Percentiles rank a stretch among this genome's conserved stretches.
phyloP scores from a whole-genome alignment of 257 asterid species.

The Ajuga chamaepitys region DNA sequence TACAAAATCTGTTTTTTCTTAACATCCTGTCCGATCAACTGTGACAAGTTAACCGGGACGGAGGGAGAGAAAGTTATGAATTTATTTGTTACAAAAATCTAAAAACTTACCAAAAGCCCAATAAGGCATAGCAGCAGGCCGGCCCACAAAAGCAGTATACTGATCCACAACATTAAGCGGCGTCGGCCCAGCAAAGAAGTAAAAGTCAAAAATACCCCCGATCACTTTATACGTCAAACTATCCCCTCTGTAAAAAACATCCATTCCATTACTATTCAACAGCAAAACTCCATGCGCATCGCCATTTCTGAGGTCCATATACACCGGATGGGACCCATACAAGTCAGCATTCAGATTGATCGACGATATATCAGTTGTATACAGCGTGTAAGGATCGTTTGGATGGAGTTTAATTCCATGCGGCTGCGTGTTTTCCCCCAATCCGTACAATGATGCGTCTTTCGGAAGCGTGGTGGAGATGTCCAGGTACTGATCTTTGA shows the following conservation, averaged over 20 bases:
- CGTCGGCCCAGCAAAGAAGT: constrained; percentile 65
- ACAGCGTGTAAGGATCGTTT: constrained; percentile 61
- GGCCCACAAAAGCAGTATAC: constrained; percentile 60
- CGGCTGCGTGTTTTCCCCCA: constrained; percentile 76
- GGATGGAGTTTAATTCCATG: constrained; percentile 67
- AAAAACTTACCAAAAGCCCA: constrained; percentile 66
- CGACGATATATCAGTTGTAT: constrained; percentile 61
- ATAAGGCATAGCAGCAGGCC: constrained; percentile 90
- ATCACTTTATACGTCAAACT: constrained; percentile 73
- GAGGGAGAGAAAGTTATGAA: no score
- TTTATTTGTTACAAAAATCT: no score
- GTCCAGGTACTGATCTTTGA: constrained; percentile 79
- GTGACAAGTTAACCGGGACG: no score
- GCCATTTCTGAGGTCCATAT: constrained; percentile 68
- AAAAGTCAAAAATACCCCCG: constrained; percentile 80
- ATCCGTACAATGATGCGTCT: constrained; percentile 67
- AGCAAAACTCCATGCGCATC: constrained; percentile 66
- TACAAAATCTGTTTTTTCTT: no score
- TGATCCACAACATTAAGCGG: constrained; percentile 81
- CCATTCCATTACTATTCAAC: constrained; percentile 86
- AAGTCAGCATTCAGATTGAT: constrained; percentile 63
- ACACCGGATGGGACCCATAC: constrained; percentile 82
- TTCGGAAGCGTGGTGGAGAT: constrained; percentile 62
- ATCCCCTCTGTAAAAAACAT: constrained; percentile 60
- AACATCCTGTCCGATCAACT: no score